Evolutionary conservation across 805 yeast genomes (phyloP).

Genomic region (Yamadazyma insecticola): DNA sequence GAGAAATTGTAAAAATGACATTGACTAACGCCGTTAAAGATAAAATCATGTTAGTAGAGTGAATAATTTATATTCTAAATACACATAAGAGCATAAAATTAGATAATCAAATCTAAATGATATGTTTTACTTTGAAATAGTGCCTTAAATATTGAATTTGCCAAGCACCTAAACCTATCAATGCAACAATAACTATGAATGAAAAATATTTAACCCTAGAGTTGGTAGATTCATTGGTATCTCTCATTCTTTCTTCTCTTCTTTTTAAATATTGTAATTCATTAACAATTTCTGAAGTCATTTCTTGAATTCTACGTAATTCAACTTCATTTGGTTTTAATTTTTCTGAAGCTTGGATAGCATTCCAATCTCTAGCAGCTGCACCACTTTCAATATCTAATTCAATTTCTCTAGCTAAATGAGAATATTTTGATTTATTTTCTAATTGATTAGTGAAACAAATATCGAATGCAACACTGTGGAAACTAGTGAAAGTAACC

Average conservation of each 20-base stretch:
- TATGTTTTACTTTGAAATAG: constrained; percentile 85
- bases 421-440: constrained; percentile 27
- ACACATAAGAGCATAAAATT: too few relatives aligned
- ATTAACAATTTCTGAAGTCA: constrained; percentile 72
- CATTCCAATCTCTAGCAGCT: constrained; percentile 97
- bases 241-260: constrained; percentile 91
- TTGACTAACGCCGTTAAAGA: too few relatives aligned
- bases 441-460: constrained; percentile 71
- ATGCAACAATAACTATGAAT: constrained; percentile 57
- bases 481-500: constrained; percentile 81
- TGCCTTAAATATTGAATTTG: constrained; percentile 88
- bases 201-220: constrained; percentile 89
- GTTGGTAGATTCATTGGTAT: constrained; percentile 95
- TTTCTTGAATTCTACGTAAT: constrained; percentile 79
- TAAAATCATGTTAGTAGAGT: too few relatives aligned
- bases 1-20: too few relatives aligned
- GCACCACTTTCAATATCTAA: constrained; percentile 94
- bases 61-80: too few relatives aligned
- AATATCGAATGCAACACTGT: constrained; percentile 81
- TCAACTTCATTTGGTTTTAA: constrained; percentile 91
- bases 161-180: constrained; percentile 83
- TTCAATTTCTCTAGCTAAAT: constrained; percentile 67
- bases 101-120: constrained; percentile 52
- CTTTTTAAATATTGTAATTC: constrained; percentile 80
- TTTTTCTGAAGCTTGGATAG: constrained; percentile 86